A percentile compares a stretch with the other conserved stretches of the same genome.
These are phyloP conservation scores for Lepidium sativum DNA, from an alignment of 345 rosid genomes.

Conservation along the genomic window DNA sequence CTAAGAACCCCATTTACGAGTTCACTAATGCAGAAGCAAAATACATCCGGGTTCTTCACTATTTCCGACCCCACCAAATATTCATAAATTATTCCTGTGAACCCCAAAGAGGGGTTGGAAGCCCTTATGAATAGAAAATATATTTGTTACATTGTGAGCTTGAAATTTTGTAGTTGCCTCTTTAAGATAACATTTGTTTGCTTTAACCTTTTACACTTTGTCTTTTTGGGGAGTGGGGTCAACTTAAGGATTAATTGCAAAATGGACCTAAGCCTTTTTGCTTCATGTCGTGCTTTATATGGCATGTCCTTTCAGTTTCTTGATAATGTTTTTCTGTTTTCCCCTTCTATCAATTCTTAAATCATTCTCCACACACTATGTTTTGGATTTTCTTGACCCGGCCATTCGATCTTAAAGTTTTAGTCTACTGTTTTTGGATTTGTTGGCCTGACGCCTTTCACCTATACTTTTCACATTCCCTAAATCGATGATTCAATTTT, in stretches of 20 bases:
- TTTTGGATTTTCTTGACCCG: constrained; percentile 15
- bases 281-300: constrained; percentile 17
- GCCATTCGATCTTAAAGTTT: neutral
- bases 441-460: neutral
- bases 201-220: neutral
- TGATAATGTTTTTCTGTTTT: constrained; percentile 23
- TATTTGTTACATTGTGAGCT: neutral
- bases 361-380: neutral
- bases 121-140: neutral
- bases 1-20: no score
- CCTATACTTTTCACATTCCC: neutral
- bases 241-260: constrained; percentile 14
- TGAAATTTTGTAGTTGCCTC: neutral
- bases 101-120: no score
- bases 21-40: no score
- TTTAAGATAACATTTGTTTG: neutral
- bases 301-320: constrained; percentile 23
- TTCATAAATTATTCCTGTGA: no score
- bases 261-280: constrained; percentile 17
- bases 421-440: neutral
- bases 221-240: neutral
- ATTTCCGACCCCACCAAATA: no score
- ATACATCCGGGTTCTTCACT: no score
- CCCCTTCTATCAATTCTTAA: constrained; percentile 5
- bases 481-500: neutral